Evolutionary conservation across 1,139 yeast species (phyloP), one percentile per base, ranked within the genome.

Genomic region (Zygoascus sp.): DNA sequence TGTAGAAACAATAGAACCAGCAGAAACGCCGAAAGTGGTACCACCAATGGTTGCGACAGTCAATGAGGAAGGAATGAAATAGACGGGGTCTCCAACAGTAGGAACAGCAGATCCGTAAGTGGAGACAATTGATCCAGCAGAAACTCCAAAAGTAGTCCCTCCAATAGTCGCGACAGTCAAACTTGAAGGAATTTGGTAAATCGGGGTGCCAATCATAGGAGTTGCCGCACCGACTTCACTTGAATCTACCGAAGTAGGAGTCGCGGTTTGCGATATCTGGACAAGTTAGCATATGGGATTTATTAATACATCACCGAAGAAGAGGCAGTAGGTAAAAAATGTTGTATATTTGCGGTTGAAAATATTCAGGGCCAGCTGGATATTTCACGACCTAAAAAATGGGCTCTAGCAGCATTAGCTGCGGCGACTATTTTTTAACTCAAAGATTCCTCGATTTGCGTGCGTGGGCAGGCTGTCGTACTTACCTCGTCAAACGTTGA

Each of bases 1-100:
- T 13, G 49, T 48, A 5, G 47, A 36, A 8, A 45, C 21, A 22
- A 50, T 47, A 2, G 39, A 41, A 2, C 52, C 50, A 17, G 25
- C 28, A 8, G 46, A 36, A 1, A 50, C 52, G 4, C 45, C 42
- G 44, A 45, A 44, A 19, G 50, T 49, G 9, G 49, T 47, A 8
- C 50, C 44, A 5, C 37, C 45, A 5, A 46, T 41, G 7, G 52
- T 49, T 2, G 47, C 51, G n/a, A 49, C 19, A 20, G 51, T 49
- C 32, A 49, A 23, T 8, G 46, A 35, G 15, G 30, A 19, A 25
- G 52, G 50, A 17, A 49, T 44, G 5, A 21, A 4, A 27, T 25
- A 48, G 7, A 48, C 13, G 8, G 49, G 51, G 8, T 47, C 46
- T 6, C 49, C 51, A 17, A 49, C 49, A n/a, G 13, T 21, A 13